Base-by-base conservation (phyloP, 1,284 basidiomycete species). In the Naganishia sp. region DNA sequence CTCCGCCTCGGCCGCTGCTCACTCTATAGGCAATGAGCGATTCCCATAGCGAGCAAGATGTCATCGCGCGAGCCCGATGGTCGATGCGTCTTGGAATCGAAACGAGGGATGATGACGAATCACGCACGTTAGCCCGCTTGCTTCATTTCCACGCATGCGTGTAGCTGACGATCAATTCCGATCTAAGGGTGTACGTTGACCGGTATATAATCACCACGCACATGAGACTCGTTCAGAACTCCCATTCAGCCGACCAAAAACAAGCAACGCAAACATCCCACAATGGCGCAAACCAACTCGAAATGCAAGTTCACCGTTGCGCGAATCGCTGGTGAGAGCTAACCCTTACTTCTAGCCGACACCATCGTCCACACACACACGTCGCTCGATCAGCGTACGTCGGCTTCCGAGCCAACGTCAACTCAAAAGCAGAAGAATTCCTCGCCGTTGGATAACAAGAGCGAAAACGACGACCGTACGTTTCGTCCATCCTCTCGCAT, bases 371-470 rank as follows among this genome's bases (percentile, higher is more conserved):
- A 17, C 17, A 53, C 31, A 4, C 23, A 13, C 52, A 53, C 23
- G 11, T 53, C 52, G 6, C 31, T 35, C 23, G 52, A 53, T 17
- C 32, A 39, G 41, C 18, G 52, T n/a, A 39, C 32, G 5, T 53
- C 52, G 6, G 23, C 52, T 39, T 21, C 18, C 28, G 31, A 32
- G 32, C 52, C 52, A 18, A 53, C n/a, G 23, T 31, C 32, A 6
- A 53, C 52, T 0, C 32, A 31, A 21, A 53, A 31, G 11, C 52
- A 53, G n/a, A 53, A 53, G 32, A n/a, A 39, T 17, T 53, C 32
- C n/a, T 53, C 52, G 11, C 52, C 52, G 18, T 39, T 53, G 52
- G 32, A 53, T 28, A 31, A 53, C 18, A 53, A 53, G 52, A 32
- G 52, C 32, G 52, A 53, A 17, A 53, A 53, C 10, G 52, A 53